Conservation (phyloP, 257 asterid species). For the Nicotiana undulata region DNA sequence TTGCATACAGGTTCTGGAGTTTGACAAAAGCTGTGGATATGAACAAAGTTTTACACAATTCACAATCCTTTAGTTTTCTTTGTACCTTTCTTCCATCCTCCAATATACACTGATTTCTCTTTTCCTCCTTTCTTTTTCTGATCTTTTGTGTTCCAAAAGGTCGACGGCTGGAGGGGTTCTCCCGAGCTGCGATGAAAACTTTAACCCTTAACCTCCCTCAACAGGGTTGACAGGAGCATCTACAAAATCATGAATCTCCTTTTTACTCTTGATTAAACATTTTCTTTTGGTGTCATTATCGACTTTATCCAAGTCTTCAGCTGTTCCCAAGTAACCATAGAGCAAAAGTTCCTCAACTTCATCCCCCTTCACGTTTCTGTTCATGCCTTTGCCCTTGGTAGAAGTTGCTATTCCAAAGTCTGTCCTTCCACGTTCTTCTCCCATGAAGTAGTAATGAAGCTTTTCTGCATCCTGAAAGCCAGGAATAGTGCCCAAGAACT, state of each 20-base stretch:
- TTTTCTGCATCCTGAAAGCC: constrained; percentile 29
- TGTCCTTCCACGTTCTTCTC: constrained; percentile 21
- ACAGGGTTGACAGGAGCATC: constrained; percentile 21
- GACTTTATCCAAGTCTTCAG: constrained; percentile 33
- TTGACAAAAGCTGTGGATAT: neutral
- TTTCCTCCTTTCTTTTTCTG: neutral
- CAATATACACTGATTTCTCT: neutral
- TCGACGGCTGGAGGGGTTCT: neutral
- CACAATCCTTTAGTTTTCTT: neutral
- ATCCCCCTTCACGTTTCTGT: neutral
- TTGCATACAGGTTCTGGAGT: neutral
- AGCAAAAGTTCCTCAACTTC: constrained; percentile 15
- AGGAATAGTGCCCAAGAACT: constrained; percentile 26
- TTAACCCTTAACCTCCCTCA: neutral
- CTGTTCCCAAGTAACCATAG: constrained; percentile 31
- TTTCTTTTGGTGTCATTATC: constrained; percentile 27
- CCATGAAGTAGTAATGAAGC: constrained; percentile 23
- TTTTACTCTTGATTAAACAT: constrained; percentile 24
- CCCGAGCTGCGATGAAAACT: neutral
- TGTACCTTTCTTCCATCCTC: neutral
- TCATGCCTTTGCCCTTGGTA: neutral
- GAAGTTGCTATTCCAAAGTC: constrained; percentile 11
- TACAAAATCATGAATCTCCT: constrained; percentile 25
- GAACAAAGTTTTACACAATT: neutral
- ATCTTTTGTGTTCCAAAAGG: neutral